These are phyloP conservation scores for Tetrahymena thermophila DNA, from an alignment of 73 alveolate species.

Conservation along the genomic window DNA sequence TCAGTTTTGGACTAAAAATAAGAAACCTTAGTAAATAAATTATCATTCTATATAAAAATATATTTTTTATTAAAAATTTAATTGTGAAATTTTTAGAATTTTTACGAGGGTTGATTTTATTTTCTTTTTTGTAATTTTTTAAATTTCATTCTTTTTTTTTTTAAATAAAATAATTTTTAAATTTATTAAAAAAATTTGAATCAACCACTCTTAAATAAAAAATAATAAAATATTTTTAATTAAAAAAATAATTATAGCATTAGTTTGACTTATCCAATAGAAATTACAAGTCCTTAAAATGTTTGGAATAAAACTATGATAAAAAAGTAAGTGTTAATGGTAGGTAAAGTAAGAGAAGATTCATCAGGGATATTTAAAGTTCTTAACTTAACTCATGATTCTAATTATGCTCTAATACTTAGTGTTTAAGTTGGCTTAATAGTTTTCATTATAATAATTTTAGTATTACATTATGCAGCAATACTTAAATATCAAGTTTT, in stretches of 20 bases:
- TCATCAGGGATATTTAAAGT: background rate
- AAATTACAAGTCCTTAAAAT: background rate
- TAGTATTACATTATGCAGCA: background rate
- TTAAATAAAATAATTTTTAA: too few species aligned
- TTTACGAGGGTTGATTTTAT: too few species aligned
- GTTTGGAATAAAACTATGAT: background rate
- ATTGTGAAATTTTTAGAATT: too few species aligned
- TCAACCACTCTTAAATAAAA: background rate
- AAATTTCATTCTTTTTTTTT: too few species aligned
- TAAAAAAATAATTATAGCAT: background rate
- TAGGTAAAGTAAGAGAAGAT: background rate
- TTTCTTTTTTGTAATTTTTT: too few species aligned
- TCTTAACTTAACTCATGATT: background rate
- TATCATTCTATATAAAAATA: too few species aligned
- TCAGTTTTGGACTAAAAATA: background rate
- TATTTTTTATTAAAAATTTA: too few species aligned
- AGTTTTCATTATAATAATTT: background rate
- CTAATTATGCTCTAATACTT: background rate
- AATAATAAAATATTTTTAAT: background rate
- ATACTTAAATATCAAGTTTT: background rate
- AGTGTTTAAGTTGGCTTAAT: background rate
- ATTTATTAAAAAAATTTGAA: too few species aligned
- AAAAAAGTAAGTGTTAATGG: background rate
- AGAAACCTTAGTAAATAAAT: background rate
- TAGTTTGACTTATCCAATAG: background rate